Percentiles rank a stretch among this genome's conserved stretches.
Conservation (phyloP, 176 grass and related monocot species). For the Canna indica region DNA sequence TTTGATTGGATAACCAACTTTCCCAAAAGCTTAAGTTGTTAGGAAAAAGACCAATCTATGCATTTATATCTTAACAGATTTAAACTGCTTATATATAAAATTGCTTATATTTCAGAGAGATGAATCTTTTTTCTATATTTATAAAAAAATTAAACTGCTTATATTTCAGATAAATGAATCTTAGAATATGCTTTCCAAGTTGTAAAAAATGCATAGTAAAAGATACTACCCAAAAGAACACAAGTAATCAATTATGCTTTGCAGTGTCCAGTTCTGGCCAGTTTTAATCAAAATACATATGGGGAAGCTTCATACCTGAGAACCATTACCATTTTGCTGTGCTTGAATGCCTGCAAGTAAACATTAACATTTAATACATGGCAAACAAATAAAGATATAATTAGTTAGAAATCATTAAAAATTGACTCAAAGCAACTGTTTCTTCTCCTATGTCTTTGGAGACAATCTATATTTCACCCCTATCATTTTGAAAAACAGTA, state of each 20-base stretch:
- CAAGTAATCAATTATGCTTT: slow-evolving; percentile 2
- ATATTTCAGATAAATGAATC: not conserved
- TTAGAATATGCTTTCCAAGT: not conserved
- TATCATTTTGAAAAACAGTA: not conserved
- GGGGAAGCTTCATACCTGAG: slow-evolving; percentile 40
- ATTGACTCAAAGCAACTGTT: not conserved
- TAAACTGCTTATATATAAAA: not conserved
- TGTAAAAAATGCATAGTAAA: not conserved
- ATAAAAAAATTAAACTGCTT: not conserved
- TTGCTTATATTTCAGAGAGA: too few species aligned
- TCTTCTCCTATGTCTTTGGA: not conserved
- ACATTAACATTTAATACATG: not conserved
- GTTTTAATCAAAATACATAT: slow-evolving; percentile 4
- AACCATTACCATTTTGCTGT: slow-evolving; percentile 54
- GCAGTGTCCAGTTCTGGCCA: not conserved
- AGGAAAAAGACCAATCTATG: too few species aligned
- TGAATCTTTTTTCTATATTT: too few species aligned
- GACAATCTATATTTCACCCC: not conserved
- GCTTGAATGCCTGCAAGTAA: slow-evolving; percentile 46
- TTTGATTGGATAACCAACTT: too few species aligned
- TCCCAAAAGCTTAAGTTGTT: too few species aligned
- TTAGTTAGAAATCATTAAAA: not conserved
- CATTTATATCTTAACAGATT: too few species aligned
- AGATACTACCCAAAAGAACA: too few species aligned
- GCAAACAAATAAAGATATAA: not conserved